A percentile compares a stretch with the other conserved stretches of the same genome.
These are phyloP conservation scores for Vachellia pachyceras DNA, from an alignment of 306 rosid genomes.

Conservation along the genomic window DNA sequence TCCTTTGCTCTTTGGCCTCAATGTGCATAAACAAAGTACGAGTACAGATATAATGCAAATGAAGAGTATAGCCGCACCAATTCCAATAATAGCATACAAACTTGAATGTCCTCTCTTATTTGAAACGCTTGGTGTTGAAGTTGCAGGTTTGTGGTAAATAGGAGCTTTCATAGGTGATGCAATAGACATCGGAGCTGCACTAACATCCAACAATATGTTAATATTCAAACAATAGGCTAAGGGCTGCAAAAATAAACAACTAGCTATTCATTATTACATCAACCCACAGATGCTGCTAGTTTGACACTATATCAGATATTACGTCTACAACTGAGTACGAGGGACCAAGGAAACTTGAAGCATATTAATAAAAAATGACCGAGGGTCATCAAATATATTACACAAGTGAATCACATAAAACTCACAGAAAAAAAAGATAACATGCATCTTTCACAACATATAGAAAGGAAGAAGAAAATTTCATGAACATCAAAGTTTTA, in stretches of 20 bases:
- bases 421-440: neutral
- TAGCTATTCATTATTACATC: conserved; percentile 22
- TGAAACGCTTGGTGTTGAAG: conserved; percentile 55
- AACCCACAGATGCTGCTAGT: conserved; percentile 7
- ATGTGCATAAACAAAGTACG: conserved; percentile 63
- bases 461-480: neutral
- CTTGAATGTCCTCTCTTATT: conserved; percentile 61
- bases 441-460: conserved; percentile 1
- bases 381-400: too few relatives aligned
- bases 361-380: neutral
- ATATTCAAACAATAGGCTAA: too few relatives aligned
- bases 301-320: neutral
- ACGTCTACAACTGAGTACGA: neutral
- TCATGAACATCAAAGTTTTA: neutral
- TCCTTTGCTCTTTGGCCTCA: conserved; percentile 53
- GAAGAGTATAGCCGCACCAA: conserved; percentile 74
- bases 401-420: conserved; percentile 1
- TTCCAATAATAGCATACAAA: conserved; percentile 68
- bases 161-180: conserved; percentile 68
- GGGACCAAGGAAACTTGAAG: neutral
- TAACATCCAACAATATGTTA: conserved; percentile 35
- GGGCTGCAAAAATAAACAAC: conserved; percentile 16
- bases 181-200: conserved; percentile 67
- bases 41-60: conserved; percentile 62
- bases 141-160: conserved; percentile 44